Base-by-base conservation (phyloP, 192 early-diverging fungal genomes). In the Rhizoclosmatium globosum region DNA sequence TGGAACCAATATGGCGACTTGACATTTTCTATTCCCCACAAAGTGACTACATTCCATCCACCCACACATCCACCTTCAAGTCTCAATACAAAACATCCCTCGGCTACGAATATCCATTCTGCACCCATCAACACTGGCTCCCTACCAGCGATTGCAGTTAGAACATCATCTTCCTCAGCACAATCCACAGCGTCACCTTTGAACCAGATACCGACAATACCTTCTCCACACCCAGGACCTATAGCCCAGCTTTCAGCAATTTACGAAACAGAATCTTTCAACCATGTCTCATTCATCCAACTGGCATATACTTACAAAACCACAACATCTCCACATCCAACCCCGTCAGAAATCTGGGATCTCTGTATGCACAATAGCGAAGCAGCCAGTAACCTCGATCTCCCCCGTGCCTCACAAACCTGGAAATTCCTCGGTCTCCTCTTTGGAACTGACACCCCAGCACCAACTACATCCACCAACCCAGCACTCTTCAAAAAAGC, bases 381-480 rank as follows among this genome's bases (percentile, higher is more conserved):
- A 86, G 67, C 89, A 46, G 94, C 94, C 2, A 84, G 83, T 79
- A 85, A 92, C 60, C 79, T 91, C 41, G 87, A 89, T 50, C 80
- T 85, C 47, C 88, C 86, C 56, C 82, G 89, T 39, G 88, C 90
- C 4, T 86, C 92, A 4, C 93, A 94, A 73, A 92, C 94, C 3
- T 95, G 94, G 94, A 91, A 86, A 38, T 88, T 94, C 4, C 65
- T 95, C 3, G 82, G 90, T 44, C 69, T 94, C 38, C 85, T 94
- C 57, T 93, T 88, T 77, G 88, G 85, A 4, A 71, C 74, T 31
- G 53, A 74, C 17, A 68, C 21, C 46, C 38, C 65, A 43, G 78
- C 42, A 58, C 19, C 31, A 69, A 69, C 69, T 23, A 39, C 53
- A 31, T 3, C 61, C 0, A 64, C 67, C 45, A 44, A 46, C 50